Conservation (phyloP, 257 asterid species). For the Asclepias syriaca region DNA sequence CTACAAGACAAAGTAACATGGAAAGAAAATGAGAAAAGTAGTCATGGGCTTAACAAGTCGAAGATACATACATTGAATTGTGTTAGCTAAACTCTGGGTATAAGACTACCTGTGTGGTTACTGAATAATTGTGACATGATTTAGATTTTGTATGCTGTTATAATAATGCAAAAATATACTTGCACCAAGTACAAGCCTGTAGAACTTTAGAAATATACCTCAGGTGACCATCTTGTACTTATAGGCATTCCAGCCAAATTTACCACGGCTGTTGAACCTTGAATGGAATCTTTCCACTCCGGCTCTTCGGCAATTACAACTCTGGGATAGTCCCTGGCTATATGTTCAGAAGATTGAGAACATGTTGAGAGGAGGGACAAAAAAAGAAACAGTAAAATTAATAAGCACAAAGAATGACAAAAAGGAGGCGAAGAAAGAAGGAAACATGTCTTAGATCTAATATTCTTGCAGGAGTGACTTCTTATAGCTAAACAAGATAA, state of each 20-base stretch:
- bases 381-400: conserved; percentile 6
- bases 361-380: conserved; percentile 14
- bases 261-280: conserved; percentile 86
- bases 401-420: not conserved
- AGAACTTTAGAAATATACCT: conserved; percentile 31
- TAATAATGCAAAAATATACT: not conserved
- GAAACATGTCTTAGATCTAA: too few species aligned
- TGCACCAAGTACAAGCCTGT: not conserved
- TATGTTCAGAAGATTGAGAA: conserved; percentile 14
- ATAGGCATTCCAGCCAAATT: conserved; percentile 91
- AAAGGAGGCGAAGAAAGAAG: not conserved
- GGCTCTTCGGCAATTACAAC: conserved; percentile 71
- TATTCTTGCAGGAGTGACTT: not conserved
- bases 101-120: not conserved
- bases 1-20: not conserved
- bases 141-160: not conserved
- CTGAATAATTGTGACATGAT: not conserved
- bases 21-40: not conserved
- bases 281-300: conserved; percentile 75
- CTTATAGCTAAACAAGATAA: not conserved
- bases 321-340: conserved; percentile 71
- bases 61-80: not conserved
- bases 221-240: conserved; percentile 91
- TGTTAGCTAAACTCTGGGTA: not conserved
- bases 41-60: not conserved